Percentiles rank a stretch among this genome's conserved stretches.
These are phyloP conservation scores for Hygrocybe coccinea DNA, from an alignment of 768 basidiomycete species.

Conservation along the genomic window DNA sequence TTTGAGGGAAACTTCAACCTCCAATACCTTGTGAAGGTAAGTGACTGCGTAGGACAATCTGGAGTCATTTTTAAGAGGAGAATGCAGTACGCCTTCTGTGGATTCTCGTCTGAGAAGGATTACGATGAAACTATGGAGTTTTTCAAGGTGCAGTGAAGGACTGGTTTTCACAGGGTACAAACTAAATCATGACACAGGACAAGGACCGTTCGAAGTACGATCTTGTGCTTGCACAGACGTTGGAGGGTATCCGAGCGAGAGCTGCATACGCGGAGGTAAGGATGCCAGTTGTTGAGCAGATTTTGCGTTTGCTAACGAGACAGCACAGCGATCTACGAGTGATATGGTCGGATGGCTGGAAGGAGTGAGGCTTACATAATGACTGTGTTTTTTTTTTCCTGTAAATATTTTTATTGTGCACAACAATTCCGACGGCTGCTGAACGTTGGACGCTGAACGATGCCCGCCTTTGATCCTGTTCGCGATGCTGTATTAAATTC, in stretches of 20 bases:
- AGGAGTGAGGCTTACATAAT: slow-evolving; percentile 12
- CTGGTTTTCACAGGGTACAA: slow-evolving; percentile 13
- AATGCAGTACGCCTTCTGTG: slow-evolving; percentile 32
- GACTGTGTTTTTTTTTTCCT: too few relatives aligned
- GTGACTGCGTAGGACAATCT: slow-evolving; percentile 10
- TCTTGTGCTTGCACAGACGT: slow-evolving; percentile 56
- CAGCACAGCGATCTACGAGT: slow-evolving; percentile 48
- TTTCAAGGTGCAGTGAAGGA: slow-evolving; percentile 56
- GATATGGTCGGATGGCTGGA: slow-evolving; percentile 57
- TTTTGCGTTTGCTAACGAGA: not conserved
- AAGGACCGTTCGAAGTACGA: slow-evolving; percentile 69
- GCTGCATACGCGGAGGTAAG: slow-evolving; percentile 59
- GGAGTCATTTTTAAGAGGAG: not conserved
- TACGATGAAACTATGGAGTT: slow-evolving; percentile 56
- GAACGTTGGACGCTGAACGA: too few relatives aligned
- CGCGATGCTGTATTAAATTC: slow-evolving; percentile 83
- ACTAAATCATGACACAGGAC: slow-evolving; percentile 35
- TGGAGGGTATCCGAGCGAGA: slow-evolving; percentile 63
- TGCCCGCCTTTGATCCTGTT: slow-evolving; percentile 82
- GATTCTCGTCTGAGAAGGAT: slow-evolving; percentile 66
- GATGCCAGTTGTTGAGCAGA: not conserved
- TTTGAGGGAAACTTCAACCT: slow-evolving; percentile 68
- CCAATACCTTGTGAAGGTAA: slow-evolving; percentile 48
- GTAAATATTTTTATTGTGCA: not conserved
- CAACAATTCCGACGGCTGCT: not conserved